Conservation (phyloP, 2,329 filamentous ascomycete species). For the Neofusicoccum sp. region DNA sequence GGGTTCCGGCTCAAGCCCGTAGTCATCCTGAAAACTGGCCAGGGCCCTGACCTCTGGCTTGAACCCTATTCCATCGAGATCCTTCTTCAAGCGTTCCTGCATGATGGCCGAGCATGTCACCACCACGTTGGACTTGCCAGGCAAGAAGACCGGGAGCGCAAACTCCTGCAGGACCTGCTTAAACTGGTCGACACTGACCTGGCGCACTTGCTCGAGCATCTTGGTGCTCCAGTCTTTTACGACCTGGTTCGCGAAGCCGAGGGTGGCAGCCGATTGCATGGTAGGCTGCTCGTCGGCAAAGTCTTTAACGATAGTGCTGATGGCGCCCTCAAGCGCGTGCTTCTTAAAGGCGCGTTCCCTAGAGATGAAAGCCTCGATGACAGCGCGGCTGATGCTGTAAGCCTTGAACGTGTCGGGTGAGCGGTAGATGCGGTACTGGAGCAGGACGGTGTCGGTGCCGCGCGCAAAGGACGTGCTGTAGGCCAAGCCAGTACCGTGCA, state of each 20-base stretch:
- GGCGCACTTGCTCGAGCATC: constrained; percentile 75
- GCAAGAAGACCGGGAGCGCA: constrained; percentile 77
- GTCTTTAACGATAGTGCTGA: constrained; percentile 82
- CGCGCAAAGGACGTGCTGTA: constrained; percentile 83
- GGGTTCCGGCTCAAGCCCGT: constrained; percentile 70
- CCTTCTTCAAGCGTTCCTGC: constrained; percentile 76
- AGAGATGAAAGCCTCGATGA: constrained; percentile 73
- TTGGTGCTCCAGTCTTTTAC: constrained; percentile 78
- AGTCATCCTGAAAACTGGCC: constrained; percentile 84
- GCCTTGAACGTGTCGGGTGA: constrained; percentile 89
- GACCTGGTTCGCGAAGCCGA: constrained; percentile 82
- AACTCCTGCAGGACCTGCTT: constrained; percentile 72
- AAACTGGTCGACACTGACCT: constrained; percentile 76
- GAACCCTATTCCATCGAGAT: constrained; percentile 77
- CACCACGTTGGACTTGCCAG: constrained; percentile 79
- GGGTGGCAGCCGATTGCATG: constrained; percentile 77
- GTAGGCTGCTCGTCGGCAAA: constrained; percentile 90
- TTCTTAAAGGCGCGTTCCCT: constrained; percentile 75
- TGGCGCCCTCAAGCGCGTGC: constrained; percentile 83
- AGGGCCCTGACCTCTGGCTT: constrained; percentile 73
- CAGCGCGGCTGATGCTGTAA: constrained; percentile 72
- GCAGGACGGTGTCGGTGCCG: constrained; percentile 75
- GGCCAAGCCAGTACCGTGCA: constrained; percentile 89
- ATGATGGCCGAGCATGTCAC: constrained; percentile 86
- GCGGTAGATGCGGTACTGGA: constrained; percentile 86